A percentile compares a stretch with the other conserved stretches of the same genome.
phyloP scores from a whole-genome alignment of 257 asterid species.

The Forsythia suspensa region DNA sequence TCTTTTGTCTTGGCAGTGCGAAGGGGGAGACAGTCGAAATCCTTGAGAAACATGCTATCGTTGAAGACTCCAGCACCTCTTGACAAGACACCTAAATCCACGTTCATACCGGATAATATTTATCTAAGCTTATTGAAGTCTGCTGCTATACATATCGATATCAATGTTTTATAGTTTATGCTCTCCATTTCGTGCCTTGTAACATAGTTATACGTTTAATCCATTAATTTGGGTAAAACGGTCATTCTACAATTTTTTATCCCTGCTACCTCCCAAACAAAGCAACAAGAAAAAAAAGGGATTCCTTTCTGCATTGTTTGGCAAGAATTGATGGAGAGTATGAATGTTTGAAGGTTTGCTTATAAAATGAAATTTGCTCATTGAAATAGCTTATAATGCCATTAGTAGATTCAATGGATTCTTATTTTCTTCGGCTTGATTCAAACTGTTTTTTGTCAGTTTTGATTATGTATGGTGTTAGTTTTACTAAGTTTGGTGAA shows the following conservation, averaged over 20 bases:
- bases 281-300: background rate
- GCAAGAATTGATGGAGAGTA: background rate
- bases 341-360: background rate
- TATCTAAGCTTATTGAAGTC: background rate
- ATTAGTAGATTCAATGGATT: background rate
- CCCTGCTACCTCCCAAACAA: background rate
- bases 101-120: background rate
- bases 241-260: background rate
- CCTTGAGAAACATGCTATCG: constrained; percentile 49
- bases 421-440: background rate
- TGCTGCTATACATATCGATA: background rate
- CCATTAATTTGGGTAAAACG: background rate
- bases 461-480: too few relatives aligned
- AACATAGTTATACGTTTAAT: background rate
- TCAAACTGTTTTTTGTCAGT: too few relatives aligned
- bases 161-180: background rate
- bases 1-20: constrained; percentile 50
- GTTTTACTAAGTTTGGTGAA: too few relatives aligned
- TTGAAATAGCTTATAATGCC: background rate
- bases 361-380: too few relatives aligned
- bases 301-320: background rate
- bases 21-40: constrained; percentile 60
- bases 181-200: background rate
- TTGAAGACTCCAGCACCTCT: constrained; percentile 38
- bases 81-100: constrained; percentile 18